A percentile compares a stretch with the other conserved stretches of the same genome.
Evolutionary conservation across 768 basidiomycete species (phyloP).

Genomic region (Pleurotus sapidus): DNA sequence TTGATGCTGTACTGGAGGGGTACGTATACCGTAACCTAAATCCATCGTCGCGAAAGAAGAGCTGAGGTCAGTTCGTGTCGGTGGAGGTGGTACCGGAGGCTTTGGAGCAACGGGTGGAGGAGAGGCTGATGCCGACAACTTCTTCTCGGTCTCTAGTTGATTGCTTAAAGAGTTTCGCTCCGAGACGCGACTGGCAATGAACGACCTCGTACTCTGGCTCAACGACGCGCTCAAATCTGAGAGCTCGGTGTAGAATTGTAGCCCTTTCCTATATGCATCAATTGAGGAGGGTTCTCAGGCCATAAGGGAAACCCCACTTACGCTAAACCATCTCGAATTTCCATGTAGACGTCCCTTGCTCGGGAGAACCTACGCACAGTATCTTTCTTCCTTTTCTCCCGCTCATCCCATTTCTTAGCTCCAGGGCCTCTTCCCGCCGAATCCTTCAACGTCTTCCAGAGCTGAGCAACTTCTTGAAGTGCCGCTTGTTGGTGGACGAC

Average conservation of each 20-base stretch:
- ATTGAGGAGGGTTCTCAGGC: constrained; percentile 4
- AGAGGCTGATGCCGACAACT: constrained; percentile 45
- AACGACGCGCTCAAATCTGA: constrained; percentile 60
- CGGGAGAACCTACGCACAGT: constrained; percentile 64
- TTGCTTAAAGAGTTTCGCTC: constrained; percentile 71
- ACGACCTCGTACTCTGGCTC: constrained; percentile 54
- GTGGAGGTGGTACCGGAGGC: constrained; percentile 48
- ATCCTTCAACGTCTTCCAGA: constrained; percentile 75
- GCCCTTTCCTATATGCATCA: constrained; percentile 62
- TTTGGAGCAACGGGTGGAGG: constrained; percentile 39
- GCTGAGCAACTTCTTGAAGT: constrained; percentile 68
- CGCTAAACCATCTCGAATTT: constrained; percentile 83
- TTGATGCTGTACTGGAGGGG: constrained; percentile 22
- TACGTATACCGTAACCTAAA: constrained; percentile 32
- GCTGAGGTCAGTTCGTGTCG: constrained; percentile 33
- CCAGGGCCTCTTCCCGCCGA: constrained; percentile 73
- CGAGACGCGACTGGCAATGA: constrained; percentile 55
- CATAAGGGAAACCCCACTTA: constrained; percentile 35
- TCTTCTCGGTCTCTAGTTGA: constrained; percentile 71
- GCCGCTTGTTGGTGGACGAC: constrained; percentile 73
- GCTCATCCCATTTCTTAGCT: constrained; percentile 77
- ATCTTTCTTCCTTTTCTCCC: constrained; percentile 78
- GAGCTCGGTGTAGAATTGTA: constrained; percentile 86
- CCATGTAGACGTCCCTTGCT: constrained; percentile 84
- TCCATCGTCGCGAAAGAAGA: constrained; percentile 58